phyloP scores from a whole-genome alignment of 441 rosid genomes.

The Populus hybrid region DNA sequence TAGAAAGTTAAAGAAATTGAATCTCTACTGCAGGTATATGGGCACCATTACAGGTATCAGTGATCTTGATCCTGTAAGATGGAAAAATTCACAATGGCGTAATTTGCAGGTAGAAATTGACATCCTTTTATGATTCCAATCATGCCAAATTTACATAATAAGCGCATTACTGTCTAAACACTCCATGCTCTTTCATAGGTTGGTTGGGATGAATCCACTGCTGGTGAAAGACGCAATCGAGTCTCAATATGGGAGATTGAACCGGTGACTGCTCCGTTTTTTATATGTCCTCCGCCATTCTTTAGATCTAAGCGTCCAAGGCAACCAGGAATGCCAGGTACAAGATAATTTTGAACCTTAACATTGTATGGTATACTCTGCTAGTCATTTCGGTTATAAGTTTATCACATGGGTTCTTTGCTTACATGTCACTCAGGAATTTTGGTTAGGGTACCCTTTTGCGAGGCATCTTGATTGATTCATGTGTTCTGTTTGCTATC shows the following conservation, averaged over 20 bases:
- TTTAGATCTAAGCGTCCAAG: constrained; percentile 76
- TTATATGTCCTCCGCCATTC: constrained; percentile 89
- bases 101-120: constrained; percentile 66
- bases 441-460: not conserved
- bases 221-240: constrained; percentile 77
- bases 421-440: not conserved
- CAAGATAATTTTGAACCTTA: not conserved
- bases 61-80: constrained; percentile 84
- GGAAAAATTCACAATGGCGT: constrained; percentile 97
- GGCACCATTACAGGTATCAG: constrained; percentile 86
- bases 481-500: not conserved
- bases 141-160: not conserved
- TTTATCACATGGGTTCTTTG: not conserved
- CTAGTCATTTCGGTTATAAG: not conserved
- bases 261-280: constrained; percentile 90
- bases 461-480: not conserved
- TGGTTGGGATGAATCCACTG: constrained; percentile 98
- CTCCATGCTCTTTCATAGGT: constrained; percentile 44
- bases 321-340: constrained; percentile 85
- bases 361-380: not conserved
- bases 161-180: not conserved
- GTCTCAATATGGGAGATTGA: constrained; percentile 98
- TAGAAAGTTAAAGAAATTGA: not conserved
- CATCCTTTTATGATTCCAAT: not conserved
- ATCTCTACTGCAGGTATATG: constrained; percentile 67